Base-by-base conservation (phyloP, 73 alveolate genomes). In the Symbiodinium natans region DNA sequence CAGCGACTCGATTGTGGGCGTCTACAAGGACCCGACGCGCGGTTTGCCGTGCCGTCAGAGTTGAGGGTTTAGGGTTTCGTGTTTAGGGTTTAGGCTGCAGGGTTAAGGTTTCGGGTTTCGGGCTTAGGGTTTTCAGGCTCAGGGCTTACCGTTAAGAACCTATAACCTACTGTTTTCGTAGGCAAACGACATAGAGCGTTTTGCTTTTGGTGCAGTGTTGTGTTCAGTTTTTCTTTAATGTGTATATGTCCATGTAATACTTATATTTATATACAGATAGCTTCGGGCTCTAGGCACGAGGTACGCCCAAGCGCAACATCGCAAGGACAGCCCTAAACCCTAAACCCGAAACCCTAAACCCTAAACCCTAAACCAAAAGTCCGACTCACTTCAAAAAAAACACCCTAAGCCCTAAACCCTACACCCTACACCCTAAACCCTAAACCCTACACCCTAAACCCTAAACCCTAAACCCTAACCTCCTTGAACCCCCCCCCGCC, bases 1-100 rank as follows among this genome's bases (percentile, higher is more conserved):
- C 90, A 92, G 98, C 89, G 98, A 92, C 54, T 92, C 98, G 39
- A 92, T 92, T 46, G 90, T 92, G 29, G 98, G 98, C 34, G 89
- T 92, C 82, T 92, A 52, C 90, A 92, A 92, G 98, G 98, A 38
- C 46, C 21, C 25, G 56, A 6, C 36, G n/a, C 36, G 15, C 4
- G 31, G 33, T 34, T 71, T 11, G 25, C 33, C 1, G 1, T 71
- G 83, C 29, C 1, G 41, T 19, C 19, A n/a, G 83, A 11, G 11
- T 19, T 34, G 4, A 29, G 41, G 38, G 40, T n/a, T 3, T 11
- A 71, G 83, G 83, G 38, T n/a, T n/a, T n/a, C 39, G 19, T n/a
- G 19, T 0, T 21, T 5, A 19, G 9, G 40, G 1, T 71, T n/a
- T n/a, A n/a, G n/a, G 41, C 13, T 27, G 82, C 7, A 27, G 31